Conservation (phyloP, 345 rosid genomes). For the Citrus maxima region DNA sequence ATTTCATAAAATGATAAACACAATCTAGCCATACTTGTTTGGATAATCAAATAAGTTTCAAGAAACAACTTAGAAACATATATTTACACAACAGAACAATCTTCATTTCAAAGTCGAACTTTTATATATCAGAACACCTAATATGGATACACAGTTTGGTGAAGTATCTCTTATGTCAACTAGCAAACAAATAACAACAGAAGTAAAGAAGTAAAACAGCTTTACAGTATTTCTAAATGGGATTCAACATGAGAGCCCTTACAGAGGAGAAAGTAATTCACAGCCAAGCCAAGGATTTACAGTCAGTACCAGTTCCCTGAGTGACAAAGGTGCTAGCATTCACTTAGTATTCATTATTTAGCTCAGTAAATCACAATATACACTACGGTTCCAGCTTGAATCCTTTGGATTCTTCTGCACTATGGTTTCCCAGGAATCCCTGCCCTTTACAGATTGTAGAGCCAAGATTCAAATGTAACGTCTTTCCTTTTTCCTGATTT, state of each 20-base stretch:
- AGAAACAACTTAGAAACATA: not conserved
- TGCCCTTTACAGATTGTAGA: not conserved
- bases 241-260: constrained; percentile 15
- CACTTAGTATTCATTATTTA: constrained; percentile 3
- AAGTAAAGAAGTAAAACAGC: constrained; percentile 9
- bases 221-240: constrained; percentile 35
- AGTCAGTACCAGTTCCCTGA: constrained; percentile 2
- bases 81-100: not conserved
- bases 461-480: constrained; percentile 15
- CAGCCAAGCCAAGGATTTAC: not conserved
- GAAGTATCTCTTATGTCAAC: constrained; percentile 19
- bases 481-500: not conserved
- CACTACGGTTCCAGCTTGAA: constrained; percentile 1
- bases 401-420: too few species aligned
- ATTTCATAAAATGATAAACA: not conserved
- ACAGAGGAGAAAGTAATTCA: constrained; percentile 5
- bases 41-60: not conserved
- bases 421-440: constrained; percentile 7
- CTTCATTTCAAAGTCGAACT: constrained; percentile 4
- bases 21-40: not conserved
- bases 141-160: constrained; percentile 24
- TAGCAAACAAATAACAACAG: constrained; percentile 5
- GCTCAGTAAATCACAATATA: constrained; percentile 11
- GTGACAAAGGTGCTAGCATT: constrained; percentile 2
- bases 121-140: constrained; percentile 2